These are phyloP conservation scores for Elaeagnus macrophylla DNA, from an alignment of 306 rosid genomes.

Conservation along the genomic window DNA sequence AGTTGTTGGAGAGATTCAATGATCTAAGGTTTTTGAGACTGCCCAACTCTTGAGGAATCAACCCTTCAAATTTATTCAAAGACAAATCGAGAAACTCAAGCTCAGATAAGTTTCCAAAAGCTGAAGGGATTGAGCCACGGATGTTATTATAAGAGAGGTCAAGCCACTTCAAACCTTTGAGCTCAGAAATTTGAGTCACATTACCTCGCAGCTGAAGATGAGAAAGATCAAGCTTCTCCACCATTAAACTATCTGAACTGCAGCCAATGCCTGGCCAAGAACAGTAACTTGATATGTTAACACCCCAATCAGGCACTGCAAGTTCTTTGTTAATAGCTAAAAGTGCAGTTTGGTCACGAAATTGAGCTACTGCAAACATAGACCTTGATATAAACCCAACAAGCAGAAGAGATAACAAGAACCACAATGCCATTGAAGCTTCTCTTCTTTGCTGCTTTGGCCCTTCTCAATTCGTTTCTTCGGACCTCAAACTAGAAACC, in stretches of 20 bases:
- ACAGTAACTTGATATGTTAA: conserved; percentile 57
- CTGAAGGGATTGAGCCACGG: conserved; percentile 62
- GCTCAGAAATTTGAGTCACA: conserved; percentile 57
- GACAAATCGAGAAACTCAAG: conserved; percentile 88
- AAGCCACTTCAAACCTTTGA: conserved; percentile 76
- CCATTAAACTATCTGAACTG: conserved; percentile 49
- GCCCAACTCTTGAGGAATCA: conserved; percentile 65
- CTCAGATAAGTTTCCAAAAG: conserved; percentile 56
- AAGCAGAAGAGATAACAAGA: conserved; percentile 35
- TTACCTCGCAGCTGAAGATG: conserved; percentile 74
- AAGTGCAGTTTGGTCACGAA: conserved; percentile 51
- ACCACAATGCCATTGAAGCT: conserved; percentile 33
- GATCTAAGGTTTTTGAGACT: conserved; percentile 65
- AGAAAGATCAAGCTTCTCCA: conserved; percentile 75
- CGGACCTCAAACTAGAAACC: too few relatives aligned
- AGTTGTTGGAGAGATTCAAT: conserved; percentile 75
- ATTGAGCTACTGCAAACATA: conserved; percentile 42
- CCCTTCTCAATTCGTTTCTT: background rate
- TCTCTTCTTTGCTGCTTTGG: conserved; percentile 16
- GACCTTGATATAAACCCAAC: conserved; percentile 42
- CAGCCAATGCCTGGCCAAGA: conserved; percentile 80
- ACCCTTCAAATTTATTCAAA: conserved; percentile 69
- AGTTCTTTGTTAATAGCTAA: conserved; percentile 67
- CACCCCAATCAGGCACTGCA: conserved; percentile 74
- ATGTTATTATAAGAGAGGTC: conserved; percentile 77